Percentiles rank a stretch among this genome's conserved stretches.
These are phyloP conservation scores for Podospora pseudocomata DNA, from an alignment of 495 filamentous ascomycete genomes.

Conservation along the genomic window DNA sequence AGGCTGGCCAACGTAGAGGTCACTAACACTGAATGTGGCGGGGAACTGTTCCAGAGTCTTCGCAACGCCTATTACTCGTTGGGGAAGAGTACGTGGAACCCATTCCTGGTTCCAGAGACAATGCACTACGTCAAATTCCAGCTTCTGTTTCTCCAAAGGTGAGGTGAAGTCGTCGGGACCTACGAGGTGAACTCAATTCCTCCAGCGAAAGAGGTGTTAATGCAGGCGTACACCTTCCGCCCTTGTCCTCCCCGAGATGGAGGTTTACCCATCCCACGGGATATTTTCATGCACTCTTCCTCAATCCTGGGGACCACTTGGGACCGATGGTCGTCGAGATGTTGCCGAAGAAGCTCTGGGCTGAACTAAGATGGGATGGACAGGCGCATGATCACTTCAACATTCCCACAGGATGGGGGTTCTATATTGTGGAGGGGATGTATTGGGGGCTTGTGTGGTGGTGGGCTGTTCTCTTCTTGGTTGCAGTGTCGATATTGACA, in stretches of 20 bases:
- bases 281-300: constrained; percentile 20
- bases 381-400: background rate
- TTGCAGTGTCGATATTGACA: constrained; percentile 13
- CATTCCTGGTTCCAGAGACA: constrained; percentile 14
- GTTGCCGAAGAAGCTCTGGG: constrained; percentile 16
- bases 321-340: constrained; percentile 15
- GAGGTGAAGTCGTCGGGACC: constrained; percentile 7
- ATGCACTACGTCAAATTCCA: constrained; percentile 20
- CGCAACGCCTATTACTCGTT: constrained; percentile 8
- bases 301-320: constrained; percentile 11
- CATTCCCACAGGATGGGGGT: background rate
- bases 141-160: constrained; percentile 15
- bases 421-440: background rate
- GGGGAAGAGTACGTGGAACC: background rate
- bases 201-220: constrained; percentile 9
- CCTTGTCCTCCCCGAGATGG: constrained; percentile 13
- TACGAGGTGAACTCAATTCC: constrained; percentile 15
- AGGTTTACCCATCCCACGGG: constrained; percentile 9
- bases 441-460: background rate
- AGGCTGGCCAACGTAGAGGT: constrained; percentile 19
- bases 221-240: constrained; percentile 12
- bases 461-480: background rate
- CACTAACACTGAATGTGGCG: constrained; percentile 13
- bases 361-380: constrained; percentile 4
- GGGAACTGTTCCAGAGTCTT: constrained; percentile 12